Base-by-base conservation (phyloP, 2,329 filamentous ascomycete species). In the Aspergillus texensis region DNA sequence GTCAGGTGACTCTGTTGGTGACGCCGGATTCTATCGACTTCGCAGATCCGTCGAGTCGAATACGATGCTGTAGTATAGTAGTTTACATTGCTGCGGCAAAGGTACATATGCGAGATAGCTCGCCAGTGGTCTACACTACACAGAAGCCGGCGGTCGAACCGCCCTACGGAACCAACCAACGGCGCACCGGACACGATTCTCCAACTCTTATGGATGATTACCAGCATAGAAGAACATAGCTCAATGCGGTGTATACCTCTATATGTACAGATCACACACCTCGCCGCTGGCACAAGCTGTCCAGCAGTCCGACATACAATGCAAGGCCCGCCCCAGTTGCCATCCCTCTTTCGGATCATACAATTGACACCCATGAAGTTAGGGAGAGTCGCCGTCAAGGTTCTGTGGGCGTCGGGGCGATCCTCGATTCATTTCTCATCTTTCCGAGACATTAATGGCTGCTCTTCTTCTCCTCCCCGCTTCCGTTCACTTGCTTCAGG, bases 401-500 rank as follows among this genome's bases (percentile, higher is more conserved):
- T 36, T 39, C 16, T 14, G 28, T 32, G 14, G 19, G 26, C 32
- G 19, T 50, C 14, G 28, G 45, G 59, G 19, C 39, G 46, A 55
- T 65, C 63, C 63, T 66, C 58, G 61, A 62, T 39, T 58, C 56
- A 52, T 58, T 62, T 59, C 55, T 60, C 41, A 53, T 63, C 36
- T 30, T 39, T 6, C 12, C 28, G 24, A 43, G 46, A 58, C 24
- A 60, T 68, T 78, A 79, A 63, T 80, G 78, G 64, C 78, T 76
- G 48, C 74, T 75, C 74, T 82, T 82, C 70, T 82, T 79, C 59
- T 79, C 78, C 64, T 81, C 82, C 59, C 78, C 52, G 28, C 50
- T 53, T 53, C 50, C 80, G 66, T 84, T 80, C 57, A 81, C 77
- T 63, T 78, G 78, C 68, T 84, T 82, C 70, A 85, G 64, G 73